Conservation (phyloP, 2,329 filamentous ascomycete genomes). For the Exophiala sideris region DNA sequence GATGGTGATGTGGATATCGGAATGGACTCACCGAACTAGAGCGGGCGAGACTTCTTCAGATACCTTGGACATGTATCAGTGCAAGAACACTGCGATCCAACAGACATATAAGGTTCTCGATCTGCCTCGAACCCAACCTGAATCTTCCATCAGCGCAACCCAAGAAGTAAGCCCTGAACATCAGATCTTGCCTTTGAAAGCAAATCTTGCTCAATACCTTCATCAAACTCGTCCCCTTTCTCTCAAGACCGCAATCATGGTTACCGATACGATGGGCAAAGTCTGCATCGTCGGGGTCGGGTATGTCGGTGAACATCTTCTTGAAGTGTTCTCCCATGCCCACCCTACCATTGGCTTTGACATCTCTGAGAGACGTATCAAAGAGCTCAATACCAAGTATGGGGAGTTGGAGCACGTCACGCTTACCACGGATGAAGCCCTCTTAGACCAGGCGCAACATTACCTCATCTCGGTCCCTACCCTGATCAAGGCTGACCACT, state of each 20-base stretch:
- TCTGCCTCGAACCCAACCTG: too few species aligned
- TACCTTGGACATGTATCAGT: too few species aligned
- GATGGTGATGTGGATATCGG: too few species aligned
- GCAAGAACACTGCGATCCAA: too few species aligned
- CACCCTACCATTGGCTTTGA: slow-evolving; percentile 21
- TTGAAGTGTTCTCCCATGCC: slow-evolving; percentile 15
- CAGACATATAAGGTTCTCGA: too few species aligned
- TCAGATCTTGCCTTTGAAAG: too few species aligned
- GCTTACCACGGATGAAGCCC: slow-evolving; percentile 9
- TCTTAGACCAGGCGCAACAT: slow-evolving; percentile 13
- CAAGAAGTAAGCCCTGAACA: too few species aligned
- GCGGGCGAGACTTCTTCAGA: too few species aligned
- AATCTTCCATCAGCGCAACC: too few species aligned
- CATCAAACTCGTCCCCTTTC: neutral
- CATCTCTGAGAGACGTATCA: slow-evolving; percentile 16
- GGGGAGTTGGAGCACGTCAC: slow-evolving; percentile 4
- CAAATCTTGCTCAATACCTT: neutral
- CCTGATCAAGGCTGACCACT: slow-evolving; percentile 13
- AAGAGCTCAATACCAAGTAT: slow-evolving; percentile 12
- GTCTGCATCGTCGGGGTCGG: slow-evolving; percentile 21
- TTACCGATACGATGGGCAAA: neutral
- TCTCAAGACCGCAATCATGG: neutral
- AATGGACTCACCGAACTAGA: too few species aligned
- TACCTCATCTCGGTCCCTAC: slow-evolving; percentile 25
- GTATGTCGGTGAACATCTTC: slow-evolving; percentile 22